Percentiles rank a stretch among this genome's conserved stretches.
phyloP scores from a whole-genome alignment of 176 grass and related monocot genomes.

The Phragmites australis region DNA sequence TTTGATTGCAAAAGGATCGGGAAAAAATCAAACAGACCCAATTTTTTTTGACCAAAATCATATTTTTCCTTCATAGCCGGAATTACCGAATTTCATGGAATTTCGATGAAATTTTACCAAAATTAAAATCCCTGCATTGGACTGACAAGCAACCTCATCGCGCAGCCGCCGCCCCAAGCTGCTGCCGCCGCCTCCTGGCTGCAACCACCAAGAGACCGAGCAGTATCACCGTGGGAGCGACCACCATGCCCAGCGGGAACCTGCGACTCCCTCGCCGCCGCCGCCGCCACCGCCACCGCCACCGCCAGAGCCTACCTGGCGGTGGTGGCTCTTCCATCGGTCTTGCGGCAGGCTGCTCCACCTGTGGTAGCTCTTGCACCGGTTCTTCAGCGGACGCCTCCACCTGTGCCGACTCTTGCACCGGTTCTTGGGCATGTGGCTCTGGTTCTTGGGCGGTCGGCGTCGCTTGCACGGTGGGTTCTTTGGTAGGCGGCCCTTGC shows the following conservation, averaged over 20 bases:
- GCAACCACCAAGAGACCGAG: slow-evolving; percentile 6
- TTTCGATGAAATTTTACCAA: too few species aligned
- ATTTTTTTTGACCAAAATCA: too few species aligned
- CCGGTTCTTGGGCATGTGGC: neutral
- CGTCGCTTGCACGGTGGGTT: neutral
- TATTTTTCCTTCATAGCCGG: too few species aligned
- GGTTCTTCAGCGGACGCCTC: neutral
- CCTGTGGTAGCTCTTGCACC: neutral
- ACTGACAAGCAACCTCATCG: neutral
- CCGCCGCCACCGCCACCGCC: fast-evolving
- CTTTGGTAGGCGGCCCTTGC: neutral
- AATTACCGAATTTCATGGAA: too few species aligned
- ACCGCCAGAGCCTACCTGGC: too few species aligned
- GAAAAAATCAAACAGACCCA: too few species aligned
- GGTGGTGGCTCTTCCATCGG: neutral
- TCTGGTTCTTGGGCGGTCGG: neutral
- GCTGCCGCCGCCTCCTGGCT: slow-evolving; percentile 26
- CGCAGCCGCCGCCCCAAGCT: neutral
- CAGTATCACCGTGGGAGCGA: slow-evolving; percentile 18
- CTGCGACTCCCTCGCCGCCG: neutral
- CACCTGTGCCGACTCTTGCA: neutral
- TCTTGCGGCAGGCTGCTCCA: neutral
- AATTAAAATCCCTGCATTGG: too few species aligned
- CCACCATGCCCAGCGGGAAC: slow-evolving; percentile 29
- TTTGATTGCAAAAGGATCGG: too few species aligned